phyloP scores from a whole-genome alignment of 2,329 filamentous ascomycete genomes.

The Endocalyx cinctus region DNA sequence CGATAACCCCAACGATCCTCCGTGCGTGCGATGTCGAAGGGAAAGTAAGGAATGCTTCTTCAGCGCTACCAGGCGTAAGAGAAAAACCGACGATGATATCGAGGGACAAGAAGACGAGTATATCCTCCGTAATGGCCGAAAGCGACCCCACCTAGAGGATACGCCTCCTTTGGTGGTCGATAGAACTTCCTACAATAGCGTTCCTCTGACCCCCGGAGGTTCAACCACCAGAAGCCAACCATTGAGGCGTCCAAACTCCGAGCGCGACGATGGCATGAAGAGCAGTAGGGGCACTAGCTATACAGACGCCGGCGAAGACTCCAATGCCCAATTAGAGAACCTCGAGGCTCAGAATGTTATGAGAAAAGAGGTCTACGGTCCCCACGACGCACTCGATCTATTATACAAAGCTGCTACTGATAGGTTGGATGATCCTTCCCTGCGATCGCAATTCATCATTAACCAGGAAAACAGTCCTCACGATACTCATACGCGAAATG shows the following conservation, averaged over 20 bases:
- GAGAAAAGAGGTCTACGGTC: slow-evolving; percentile 75
- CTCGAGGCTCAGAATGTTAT: slow-evolving; percentile 61
- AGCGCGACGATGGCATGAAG: slow-evolving; percentile 30
- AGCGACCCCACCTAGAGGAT: slow-evolving; percentile 52
- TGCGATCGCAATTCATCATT: slow-evolving; percentile 17
- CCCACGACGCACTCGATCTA: slow-evolving; percentile 86
- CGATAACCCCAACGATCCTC: slow-evolving; percentile 89
- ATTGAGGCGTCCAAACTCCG: slow-evolving; percentile 53
- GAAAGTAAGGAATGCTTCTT: slow-evolving; percentile 98
- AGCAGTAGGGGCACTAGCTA: slow-evolving; percentile 25
- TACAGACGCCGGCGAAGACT: slow-evolving; percentile 42
- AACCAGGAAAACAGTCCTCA: slow-evolving; percentile 23
- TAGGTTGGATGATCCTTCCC: too few species aligned
- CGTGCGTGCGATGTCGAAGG: slow-evolving; percentile 86
- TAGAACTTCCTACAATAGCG: slow-evolving; percentile 43
- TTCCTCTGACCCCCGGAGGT: slow-evolving; percentile 62
- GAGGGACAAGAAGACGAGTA: slow-evolving; percentile 59
- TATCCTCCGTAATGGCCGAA: slow-evolving; percentile 68
- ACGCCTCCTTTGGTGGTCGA: slow-evolving; percentile 40
- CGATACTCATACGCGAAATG: slow-evolving; percentile 19
- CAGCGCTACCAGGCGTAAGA: slow-evolving; percentile 88
- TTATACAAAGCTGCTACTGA: slow-evolving; percentile 81
- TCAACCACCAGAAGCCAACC: slow-evolving; percentile 63
- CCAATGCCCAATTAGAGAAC: slow-evolving; percentile 60
- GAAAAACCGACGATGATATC: slow-evolving; percentile 66